Evolutionary conservation across 2,329 filamentous ascomycete species (phyloP).

Genomic region (Boeremia lycopersici): DNA sequence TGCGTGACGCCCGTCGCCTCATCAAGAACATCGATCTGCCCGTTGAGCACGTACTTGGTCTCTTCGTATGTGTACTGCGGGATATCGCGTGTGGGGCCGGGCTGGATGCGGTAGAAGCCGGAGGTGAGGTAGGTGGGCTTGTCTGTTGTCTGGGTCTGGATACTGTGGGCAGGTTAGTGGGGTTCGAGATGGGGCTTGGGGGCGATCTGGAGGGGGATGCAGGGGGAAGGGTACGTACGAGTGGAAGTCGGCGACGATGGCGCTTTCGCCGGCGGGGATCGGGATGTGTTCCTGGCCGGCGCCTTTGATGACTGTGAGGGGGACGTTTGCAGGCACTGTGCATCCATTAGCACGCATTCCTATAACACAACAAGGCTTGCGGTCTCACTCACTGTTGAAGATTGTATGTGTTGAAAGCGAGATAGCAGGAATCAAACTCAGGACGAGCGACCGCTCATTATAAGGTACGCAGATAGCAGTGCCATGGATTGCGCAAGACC

Average conservation of each 20-base stretch:
- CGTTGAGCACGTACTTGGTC: constrained; percentile 33
- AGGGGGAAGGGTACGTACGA: constrained; percentile 2
- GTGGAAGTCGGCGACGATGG: constrained; percentile 36
- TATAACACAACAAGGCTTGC: not conserved
- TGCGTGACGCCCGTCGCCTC: constrained; percentile 34
- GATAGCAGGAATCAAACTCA: not conserved
- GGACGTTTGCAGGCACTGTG: constrained; percentile 27
- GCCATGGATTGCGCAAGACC: not conserved
- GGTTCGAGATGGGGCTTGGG: not conserved
- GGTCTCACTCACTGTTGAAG: not conserved
- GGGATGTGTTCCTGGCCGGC: constrained; percentile 33
- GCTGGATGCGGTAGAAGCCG: constrained; percentile 34
- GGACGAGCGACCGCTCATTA: not conserved
- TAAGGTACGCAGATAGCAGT: not conserved
- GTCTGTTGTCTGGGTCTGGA: constrained; percentile 30
- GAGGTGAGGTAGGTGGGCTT: constrained; percentile 31
- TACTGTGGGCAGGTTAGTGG: not conserved
- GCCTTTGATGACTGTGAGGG: constrained; percentile 36
- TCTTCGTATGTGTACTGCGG: constrained; percentile 33
- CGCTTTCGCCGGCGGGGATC: constrained; percentile 31
- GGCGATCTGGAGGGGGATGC: not conserved
- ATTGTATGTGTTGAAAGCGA: not conserved
- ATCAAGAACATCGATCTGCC: constrained; percentile 34
- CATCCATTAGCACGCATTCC: not conserved
- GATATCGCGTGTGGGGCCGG: constrained; percentile 27